Conservation (phyloP, 2,329 filamentous ascomycete species). For the Neonectria ditissima region DNA sequence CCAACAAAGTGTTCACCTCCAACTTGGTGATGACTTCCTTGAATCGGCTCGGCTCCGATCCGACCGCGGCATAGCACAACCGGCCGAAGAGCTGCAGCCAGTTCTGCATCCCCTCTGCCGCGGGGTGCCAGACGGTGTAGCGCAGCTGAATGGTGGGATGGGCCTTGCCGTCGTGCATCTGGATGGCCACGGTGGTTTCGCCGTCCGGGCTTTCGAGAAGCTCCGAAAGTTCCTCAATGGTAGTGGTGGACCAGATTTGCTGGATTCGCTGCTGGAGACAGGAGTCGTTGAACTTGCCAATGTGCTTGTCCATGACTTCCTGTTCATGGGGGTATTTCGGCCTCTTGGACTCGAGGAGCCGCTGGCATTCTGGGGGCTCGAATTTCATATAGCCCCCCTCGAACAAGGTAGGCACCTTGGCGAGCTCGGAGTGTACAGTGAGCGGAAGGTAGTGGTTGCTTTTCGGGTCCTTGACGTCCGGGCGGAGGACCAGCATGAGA, state of each 20-base stretch:
- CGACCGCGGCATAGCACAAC: constrained; percentile 22
- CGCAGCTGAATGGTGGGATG: constrained; percentile 26
- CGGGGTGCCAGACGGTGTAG: constrained; percentile 32
- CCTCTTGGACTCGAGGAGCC: constrained; percentile 13
- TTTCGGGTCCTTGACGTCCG: neutral
- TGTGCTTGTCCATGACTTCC: constrained; percentile 16
- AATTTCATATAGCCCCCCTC: constrained; percentile 10
- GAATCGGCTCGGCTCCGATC: constrained; percentile 16
- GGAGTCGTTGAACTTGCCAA: constrained; percentile 21
- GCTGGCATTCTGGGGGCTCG: neutral
- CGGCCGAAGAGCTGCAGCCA: constrained; percentile 33
- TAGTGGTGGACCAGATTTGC: constrained; percentile 27
- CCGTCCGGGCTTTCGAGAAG: constrained; percentile 17
- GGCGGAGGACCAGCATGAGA: constrained; percentile 26
- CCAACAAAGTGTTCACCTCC: neutral
- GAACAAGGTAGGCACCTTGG: constrained; percentile 17
- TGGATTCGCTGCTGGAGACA: constrained; percentile 31
- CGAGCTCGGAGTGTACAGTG: constrained; percentile 22
- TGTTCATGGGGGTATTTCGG: constrained; percentile 4
- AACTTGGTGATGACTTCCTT: constrained; percentile 3
- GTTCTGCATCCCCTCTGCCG: constrained; percentile 26
- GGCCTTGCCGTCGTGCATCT: neutral
- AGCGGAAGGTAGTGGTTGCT: constrained; percentile 26
- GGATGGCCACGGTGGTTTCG: constrained; percentile 25
- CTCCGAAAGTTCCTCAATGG: constrained; percentile 20